Percentiles rank a stretch among this genome's conserved stretches.
Conservation (phyloP, 2,329 filamentous ascomycete species). For the Ceratocystis albifundus region DNA sequence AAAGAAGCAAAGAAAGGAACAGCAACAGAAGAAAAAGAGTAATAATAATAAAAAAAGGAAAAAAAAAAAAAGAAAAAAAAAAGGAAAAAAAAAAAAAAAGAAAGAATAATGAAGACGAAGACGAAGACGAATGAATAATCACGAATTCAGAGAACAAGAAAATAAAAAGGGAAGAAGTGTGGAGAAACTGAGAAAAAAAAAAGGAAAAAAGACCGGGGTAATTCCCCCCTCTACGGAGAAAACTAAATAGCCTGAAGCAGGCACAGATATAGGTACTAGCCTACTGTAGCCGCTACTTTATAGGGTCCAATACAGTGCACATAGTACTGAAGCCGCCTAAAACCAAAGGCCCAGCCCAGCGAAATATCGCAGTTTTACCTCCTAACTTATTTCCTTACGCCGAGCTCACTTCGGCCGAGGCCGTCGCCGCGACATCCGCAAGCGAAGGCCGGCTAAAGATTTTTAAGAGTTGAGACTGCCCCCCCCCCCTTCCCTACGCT, state of each 20-base stretch:
- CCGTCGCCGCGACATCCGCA: constrained; percentile 7
- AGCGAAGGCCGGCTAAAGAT: neutral
- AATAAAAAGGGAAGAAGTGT: constrained; percentile 6
- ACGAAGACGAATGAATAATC: constrained; percentile 19
- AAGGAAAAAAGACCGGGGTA: constrained; percentile 14
- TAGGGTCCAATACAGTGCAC: constrained; percentile 3
- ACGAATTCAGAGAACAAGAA: constrained; percentile 10
- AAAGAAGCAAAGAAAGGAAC: constrained; percentile 23
- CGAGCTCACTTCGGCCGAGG: constrained; percentile 23
- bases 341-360: constrained; percentile 7
- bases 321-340: neutral
- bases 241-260: neutral
- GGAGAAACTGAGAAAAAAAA: constrained; percentile 13
- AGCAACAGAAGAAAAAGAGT: constrained; percentile 11
- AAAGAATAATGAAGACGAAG: constrained; percentile 18
- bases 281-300: neutral
- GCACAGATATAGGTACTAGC: neutral
- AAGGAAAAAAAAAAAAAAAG: constrained; percentile 17
- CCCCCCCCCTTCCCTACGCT: too few species aligned
- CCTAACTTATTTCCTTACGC: constrained; percentile 21
- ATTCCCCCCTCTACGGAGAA: neutral
- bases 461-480: neutral
- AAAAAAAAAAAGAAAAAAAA: constrained; percentile 11
- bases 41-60: constrained; percentile 7
- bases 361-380: constrained; percentile 16